Evolutionary conservation across 1,284 basidiomycete genomes (phyloP), one percentile per base, ranked within the genome.

Genomic region (Puccinia novopanici): DNA sequence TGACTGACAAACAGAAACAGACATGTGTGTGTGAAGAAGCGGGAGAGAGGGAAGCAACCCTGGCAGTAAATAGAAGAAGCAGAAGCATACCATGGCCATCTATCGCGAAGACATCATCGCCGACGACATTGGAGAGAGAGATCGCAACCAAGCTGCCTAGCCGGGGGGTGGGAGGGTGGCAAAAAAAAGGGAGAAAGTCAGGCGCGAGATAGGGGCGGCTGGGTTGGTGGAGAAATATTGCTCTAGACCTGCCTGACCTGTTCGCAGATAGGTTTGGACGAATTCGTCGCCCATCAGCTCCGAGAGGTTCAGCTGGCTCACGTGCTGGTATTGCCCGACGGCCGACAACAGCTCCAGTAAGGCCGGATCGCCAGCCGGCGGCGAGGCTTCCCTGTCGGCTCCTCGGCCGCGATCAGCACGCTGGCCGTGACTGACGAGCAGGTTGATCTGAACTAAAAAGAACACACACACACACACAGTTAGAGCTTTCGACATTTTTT

Each of bases 81-180:
- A 45, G 83, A 85, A 54, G 80, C 83, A 50, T 83, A 84, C 72
- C 75, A 81, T 55, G 80, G 80, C 71, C 77, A 78, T 79, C 76
- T 8, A 79, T 48, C 24, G 67, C 76, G 34, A 79, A 55, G 24
- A 71, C 8, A 61, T 79, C 76, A 50, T 79, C 76, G 9, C 76
- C 76, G 19, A 42, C 22, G 12, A 70, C 0, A 13, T 40, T 40
- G 5, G 67, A 30, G 10, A 71, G 27, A 13, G 76, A 79, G 12
- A 79, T 34, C n/a, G 65, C 76, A 22, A 79, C 45, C 54, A 79
- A 30, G 50, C 54, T 71, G 30, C 76, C 76, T 79, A 34, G 10
- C 13, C 15, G 22, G 24, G 13, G 19, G 22, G 24, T 8, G 48
- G 45, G 24, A n/a, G 6, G 65, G 30, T 3, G 40, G 45, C 34